Evolutionary conservation across 2,329 filamentous ascomycete genomes (phyloP), one percentile per base, ranked within the genome.

Genomic region (Venturia effusa): DNA sequence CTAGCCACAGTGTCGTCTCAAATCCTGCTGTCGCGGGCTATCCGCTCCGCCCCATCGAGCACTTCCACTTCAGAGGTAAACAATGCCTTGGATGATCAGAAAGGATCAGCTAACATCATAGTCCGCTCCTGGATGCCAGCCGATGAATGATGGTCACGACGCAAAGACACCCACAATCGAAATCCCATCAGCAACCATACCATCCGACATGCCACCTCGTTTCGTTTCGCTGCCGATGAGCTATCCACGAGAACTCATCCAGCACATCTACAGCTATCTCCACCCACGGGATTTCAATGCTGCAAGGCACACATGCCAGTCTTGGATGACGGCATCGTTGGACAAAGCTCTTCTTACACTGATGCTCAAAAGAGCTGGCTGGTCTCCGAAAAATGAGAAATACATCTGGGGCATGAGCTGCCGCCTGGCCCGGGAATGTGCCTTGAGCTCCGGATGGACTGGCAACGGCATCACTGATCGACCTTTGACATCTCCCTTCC

Each of bases 291-390:
- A 81, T 67, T 88, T 87, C 70, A 81, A 88, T 68, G 77, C 82
- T 63, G 84, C 84, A 19, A 79, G 85, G 22, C 81, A 83, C 66
- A 80, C 80, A 22, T 88, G 84, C 69, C 79, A 80, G 57, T 72
- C 74, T 41, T 88, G 84, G 86, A 84, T 86, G 75, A 72, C 79
- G 43, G 79, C 79, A 27, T 83, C 84, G 61, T 71, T 88, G n/a
- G 75, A 85, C 61, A 72, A 73, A 51, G 72, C 68, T 1, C 67
- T 88, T 1, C 73, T 88, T 13, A 71, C 74, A 32, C 69, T 68
- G 1, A 85, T 86, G 81, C 69, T 87, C 55, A 78, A 76, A 67
- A 75, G 80, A 65, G 81, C 81, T 43, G 83, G 83, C 4, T 84
- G 83, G 80, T 81, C 37, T 13, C 30, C 48, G 15, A 75, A 74